These are phyloP conservation scores for Begonia masoniana DNA, from an alignment of 306 rosid genomes.

Conservation along the genomic window DNA sequence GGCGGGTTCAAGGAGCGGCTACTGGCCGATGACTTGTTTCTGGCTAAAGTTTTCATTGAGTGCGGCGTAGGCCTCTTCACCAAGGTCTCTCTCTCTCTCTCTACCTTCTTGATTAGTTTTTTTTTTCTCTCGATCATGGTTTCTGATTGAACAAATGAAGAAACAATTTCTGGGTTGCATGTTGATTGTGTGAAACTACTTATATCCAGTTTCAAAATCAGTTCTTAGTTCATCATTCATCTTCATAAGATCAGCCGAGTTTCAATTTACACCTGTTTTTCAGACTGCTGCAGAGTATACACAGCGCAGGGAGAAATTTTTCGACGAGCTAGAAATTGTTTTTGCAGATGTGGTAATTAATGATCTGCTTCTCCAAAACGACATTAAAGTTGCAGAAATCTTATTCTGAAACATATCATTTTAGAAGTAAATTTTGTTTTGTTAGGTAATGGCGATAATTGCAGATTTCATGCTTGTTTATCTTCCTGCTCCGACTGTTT, in stretches of 20 bases:
- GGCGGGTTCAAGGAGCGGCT: constrained; percentile 76
- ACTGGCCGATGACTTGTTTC: constrained; percentile 82
- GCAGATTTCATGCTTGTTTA: constrained; percentile 98
- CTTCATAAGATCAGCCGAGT: too few relatives aligned
- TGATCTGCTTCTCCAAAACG: constrained; percentile 1
- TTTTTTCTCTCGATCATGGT: too few relatives aligned
- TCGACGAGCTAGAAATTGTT: constrained; percentile 85
- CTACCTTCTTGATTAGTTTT: too few relatives aligned
- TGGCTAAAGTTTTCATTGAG: constrained; percentile 67
- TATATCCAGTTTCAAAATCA: too few relatives aligned
- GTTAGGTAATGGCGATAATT: constrained; percentile 79
- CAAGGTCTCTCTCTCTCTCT: constrained; percentile 32
- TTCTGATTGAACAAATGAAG: too few relatives aligned
- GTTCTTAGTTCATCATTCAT: too few relatives aligned
- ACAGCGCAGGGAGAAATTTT: constrained; percentile 71
- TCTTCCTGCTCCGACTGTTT: constrained; percentile 80
- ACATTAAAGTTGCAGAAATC: background rate
- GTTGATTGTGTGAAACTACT: too few relatives aligned
- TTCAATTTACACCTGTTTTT: constrained; percentile 6
- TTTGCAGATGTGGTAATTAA: constrained; percentile 85
- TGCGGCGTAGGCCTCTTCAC: constrained; percentile 94
- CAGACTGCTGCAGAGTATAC: constrained; percentile 98
- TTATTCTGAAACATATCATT: background rate
- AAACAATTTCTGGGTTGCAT: too few relatives aligned
- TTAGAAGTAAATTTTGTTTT: constrained; percentile 2